Conservation (phyloP, 1,139 yeast genomes). For the Yamadazyma atlantica region DNA sequence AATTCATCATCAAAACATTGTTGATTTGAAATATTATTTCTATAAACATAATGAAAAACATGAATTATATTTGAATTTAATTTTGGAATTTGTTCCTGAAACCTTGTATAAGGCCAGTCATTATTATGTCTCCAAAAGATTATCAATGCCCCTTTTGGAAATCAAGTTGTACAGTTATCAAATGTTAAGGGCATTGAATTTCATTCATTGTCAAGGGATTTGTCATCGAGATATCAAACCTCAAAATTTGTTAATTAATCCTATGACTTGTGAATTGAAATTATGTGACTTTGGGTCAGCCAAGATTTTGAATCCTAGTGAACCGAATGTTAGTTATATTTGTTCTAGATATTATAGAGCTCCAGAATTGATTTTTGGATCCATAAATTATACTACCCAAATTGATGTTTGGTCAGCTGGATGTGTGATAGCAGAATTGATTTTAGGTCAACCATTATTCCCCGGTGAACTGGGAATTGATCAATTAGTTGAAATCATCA, state of each 20-base stretch:
- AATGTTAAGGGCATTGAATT: constrained; percentile 85
- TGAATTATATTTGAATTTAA: constrained; percentile 82
- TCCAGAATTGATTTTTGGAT: constrained; percentile 87
- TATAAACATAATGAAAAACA: constrained; percentile 79
- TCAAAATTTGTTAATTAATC: constrained; percentile 73
- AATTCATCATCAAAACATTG: constrained; percentile 83
- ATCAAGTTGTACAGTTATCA: constrained; percentile 90
- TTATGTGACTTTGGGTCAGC: constrained; percentile 86
- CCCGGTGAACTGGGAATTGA: constrained; percentile 98
- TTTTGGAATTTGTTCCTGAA: constrained; percentile 91
- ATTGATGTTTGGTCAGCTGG: constrained; percentile 98
- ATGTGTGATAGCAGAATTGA: constrained; percentile 95
- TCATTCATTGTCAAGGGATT: constrained; percentile 86
- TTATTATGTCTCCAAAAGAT: constrained; percentile 71
- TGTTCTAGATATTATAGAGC: constrained; percentile 83
- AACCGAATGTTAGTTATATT: constrained; percentile 75
- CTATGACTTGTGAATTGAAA: constrained; percentile 61
- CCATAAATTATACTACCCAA: constrained; percentile 91
- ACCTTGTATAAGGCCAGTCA: constrained; percentile 90
- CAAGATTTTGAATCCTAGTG: constrained; percentile 68
- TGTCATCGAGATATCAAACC: constrained; percentile 93
- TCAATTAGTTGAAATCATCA: constrained; percentile 94
- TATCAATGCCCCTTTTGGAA: constrained; percentile 86
- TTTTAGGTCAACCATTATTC: constrained; percentile 92
- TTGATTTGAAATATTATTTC: constrained; percentile 84